Percentiles rank a stretch among this genome's conserved stretches.
These are phyloP conservation scores for Cladophialophora immunda DNA, from an alignment of 2,329 filamentous ascomycete species.

Conservation along the genomic window DNA sequence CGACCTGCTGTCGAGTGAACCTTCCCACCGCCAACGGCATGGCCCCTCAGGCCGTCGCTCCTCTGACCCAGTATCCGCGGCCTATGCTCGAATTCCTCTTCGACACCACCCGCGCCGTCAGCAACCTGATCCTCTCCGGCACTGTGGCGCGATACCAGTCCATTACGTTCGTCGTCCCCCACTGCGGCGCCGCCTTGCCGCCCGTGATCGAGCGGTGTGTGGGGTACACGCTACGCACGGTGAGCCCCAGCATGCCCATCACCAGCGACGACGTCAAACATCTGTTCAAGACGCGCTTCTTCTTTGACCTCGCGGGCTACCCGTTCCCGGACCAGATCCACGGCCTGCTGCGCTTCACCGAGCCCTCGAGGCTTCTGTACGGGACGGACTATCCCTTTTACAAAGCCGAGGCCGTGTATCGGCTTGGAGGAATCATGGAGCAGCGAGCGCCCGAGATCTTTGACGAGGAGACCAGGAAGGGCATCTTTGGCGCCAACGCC, in stretches of 20 bases:
- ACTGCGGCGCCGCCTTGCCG: constrained; percentile 56
- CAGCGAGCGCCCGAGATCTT: constrained; percentile 4
- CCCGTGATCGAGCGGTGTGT: constrained; percentile 27
- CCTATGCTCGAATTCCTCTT: constrained; percentile 55
- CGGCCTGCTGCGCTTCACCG: constrained; percentile 42
- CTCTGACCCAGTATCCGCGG: constrained; percentile 22
- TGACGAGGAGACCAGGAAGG: constrained; percentile 8
- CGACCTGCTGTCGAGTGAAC: constrained; percentile 48
- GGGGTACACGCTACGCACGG: constrained; percentile 3
- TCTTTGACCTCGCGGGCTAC: constrained; percentile 30
- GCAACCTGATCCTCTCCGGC: constrained; percentile 59
- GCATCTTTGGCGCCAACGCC: constrained; percentile 8
- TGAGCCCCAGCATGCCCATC: constrained; percentile 1
- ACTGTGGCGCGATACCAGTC: constrained; percentile 55
- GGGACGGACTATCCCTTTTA: constrained; percentile 23
- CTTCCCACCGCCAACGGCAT: constrained; percentile 48
- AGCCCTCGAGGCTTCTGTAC: constrained; percentile 12
- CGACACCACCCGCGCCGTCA: constrained; percentile 58
- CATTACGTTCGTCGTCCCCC: constrained; percentile 58
- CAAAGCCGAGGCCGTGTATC: constrained; percentile 8
- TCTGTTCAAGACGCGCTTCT: constrained; percentile 25
- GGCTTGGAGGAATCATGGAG: constrained; percentile 7
- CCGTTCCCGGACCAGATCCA: constrained; percentile 40
- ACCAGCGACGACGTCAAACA: constrained; percentile 13
- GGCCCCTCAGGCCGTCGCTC: constrained; percentile 52